Evolutionary conservation across 2,329 filamentous ascomycete genomes (phyloP).

Genomic region (Teratosphaeria destructans): DNA sequence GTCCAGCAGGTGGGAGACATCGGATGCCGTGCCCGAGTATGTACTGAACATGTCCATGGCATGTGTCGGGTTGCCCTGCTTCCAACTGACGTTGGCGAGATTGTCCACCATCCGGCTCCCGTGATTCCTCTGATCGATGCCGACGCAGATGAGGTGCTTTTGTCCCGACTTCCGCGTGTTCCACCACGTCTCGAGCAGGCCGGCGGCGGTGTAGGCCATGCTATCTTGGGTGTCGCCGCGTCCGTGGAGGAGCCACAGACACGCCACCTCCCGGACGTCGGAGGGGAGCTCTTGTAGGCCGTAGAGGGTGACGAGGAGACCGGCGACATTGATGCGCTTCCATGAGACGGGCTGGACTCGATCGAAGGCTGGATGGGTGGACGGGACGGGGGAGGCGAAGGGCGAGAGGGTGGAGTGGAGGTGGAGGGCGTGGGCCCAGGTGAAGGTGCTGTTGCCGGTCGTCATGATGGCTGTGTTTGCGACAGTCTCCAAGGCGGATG

Average conservation of each 20-base stretch:
- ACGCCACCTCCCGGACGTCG: slow-evolving; percentile 47
- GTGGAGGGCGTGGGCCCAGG: slow-evolving; percentile 21
- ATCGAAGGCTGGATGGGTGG: slow-evolving; percentile 21
- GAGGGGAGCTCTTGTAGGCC: slow-evolving; percentile 63
- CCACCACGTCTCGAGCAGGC: slow-evolving; percentile 60
- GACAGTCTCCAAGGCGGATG: neutral
- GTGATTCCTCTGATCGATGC: slow-evolving; percentile 91
- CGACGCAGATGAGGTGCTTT: slow-evolving; percentile 63
- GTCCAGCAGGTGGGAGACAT: slow-evolving; percentile 66
- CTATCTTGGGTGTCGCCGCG: slow-evolving; percentile 57
- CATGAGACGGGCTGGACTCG: slow-evolving; percentile 44
- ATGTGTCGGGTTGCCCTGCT: slow-evolving; percentile 65
- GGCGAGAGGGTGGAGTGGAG: slow-evolving; percentile 22
- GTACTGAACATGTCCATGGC: slow-evolving; percentile 85
- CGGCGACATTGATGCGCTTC: slow-evolving; percentile 61
- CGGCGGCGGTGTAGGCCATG: slow-evolving; percentile 67
- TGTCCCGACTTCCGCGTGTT: slow-evolving; percentile 25
- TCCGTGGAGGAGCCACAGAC: slow-evolving; percentile 87
- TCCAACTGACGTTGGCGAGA: slow-evolving; percentile 67
- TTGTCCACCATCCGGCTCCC: slow-evolving; percentile 60
- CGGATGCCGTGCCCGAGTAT: slow-evolving; percentile 62
- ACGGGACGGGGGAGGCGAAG: slow-evolving; percentile 21
- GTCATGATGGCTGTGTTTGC: neutral
- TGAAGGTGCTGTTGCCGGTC: slow-evolving; percentile 23
- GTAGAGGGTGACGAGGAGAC: slow-evolving; percentile 69